Conservation (phyloP, 169 alveolate genomes). For the Blepharisma undulans region DNA sequence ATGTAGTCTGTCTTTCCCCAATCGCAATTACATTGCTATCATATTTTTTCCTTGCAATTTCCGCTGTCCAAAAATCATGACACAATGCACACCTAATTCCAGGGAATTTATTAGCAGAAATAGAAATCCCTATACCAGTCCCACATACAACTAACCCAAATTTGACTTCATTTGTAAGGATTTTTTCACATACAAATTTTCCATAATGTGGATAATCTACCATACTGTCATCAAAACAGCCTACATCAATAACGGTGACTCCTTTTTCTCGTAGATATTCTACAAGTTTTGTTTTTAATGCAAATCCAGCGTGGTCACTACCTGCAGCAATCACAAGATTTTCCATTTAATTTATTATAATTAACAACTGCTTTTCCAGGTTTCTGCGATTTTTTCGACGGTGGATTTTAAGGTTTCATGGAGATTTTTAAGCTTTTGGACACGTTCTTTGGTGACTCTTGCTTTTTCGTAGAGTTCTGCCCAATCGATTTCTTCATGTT, state of each 20-base stretch:
- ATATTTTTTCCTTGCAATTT: slow-evolving; percentile 40
- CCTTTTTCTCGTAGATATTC: slow-evolving; percentile 20
- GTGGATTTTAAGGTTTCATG: background rate
- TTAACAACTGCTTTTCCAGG: background rate
- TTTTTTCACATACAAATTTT: slow-evolving; percentile 40
- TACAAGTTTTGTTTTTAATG: slow-evolving; percentile 32
- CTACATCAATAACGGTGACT: slow-evolving; percentile 50
- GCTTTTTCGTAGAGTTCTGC: background rate
- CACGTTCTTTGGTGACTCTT: background rate
- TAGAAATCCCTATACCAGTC: slow-evolving; percentile 74
- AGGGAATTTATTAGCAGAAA: slow-evolving; percentile 64
- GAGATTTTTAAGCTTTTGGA: background rate
- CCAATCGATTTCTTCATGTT: background rate
- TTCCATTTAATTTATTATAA: background rate
- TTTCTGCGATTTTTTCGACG: background rate
- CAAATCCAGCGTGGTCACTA: slow-evolving; percentile 66
- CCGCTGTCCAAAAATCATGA: slow-evolving; percentile 65
- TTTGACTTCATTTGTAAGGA: slow-evolving; percentile 14
- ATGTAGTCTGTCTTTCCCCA: slow-evolving; percentile 67
- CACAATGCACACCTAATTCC: slow-evolving; percentile 71
- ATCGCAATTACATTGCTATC: slow-evolving; percentile 60
- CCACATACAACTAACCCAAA: slow-evolving; percentile 68
- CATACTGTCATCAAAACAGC: slow-evolving; percentile 38
- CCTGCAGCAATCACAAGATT: slow-evolving; percentile 39
- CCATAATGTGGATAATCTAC: slow-evolving; percentile 67